Percentiles rank a stretch among this genome's conserved stretches.
These are phyloP conservation scores for Populus tremula DNA, from an alignment of 345 rosid species.

Conservation along the genomic window DNA sequence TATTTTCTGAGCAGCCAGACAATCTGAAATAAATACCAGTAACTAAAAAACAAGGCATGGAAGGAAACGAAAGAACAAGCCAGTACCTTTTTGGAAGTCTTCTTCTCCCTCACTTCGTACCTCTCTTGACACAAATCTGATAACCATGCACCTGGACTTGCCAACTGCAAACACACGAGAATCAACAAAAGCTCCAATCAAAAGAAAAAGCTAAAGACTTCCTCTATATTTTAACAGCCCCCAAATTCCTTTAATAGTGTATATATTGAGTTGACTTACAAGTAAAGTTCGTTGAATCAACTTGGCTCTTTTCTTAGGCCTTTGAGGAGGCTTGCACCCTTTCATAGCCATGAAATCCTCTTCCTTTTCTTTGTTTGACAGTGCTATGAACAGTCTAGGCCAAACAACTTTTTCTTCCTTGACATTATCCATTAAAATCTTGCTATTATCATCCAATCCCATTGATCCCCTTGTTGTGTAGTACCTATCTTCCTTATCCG, in stretches of 20 bases:
- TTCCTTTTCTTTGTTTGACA: conserved; percentile 91
- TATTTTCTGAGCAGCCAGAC: not conserved
- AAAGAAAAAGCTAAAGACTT: not conserved
- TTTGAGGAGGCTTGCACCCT: conserved; percentile 88
- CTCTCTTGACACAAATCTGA: conserved; percentile 79
- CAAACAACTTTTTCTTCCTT: conserved; percentile 70
- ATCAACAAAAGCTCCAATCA: not conserved
- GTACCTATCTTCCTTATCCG: conserved; percentile 76
- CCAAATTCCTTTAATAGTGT: not conserved
- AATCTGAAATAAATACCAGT: not conserved
- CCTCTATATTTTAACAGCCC: not conserved
- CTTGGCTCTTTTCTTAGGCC: conserved; percentile 90
- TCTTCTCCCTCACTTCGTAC: conserved; percentile 92
- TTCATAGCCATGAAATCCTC: conserved; percentile 94
- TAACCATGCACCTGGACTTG: conserved; percentile 90
- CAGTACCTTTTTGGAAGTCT: conserved; percentile 79
- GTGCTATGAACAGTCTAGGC: conserved; percentile 69
- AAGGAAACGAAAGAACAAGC: not conserved
- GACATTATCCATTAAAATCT: conserved; percentile 47
- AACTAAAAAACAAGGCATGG: not conserved
- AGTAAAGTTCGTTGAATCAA: conserved; percentile 77
- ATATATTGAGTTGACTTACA: conserved; percentile 36
- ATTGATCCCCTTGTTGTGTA: conserved; percentile 77
- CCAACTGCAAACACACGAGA: conserved; percentile 51
- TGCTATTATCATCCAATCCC: conserved; percentile 64